Evolutionary conservation across 495 filamentous ascomycete genomes (phyloP), one percentile per base, ranked within the genome.

Genomic region (Daldinia bambusicola): DNA sequence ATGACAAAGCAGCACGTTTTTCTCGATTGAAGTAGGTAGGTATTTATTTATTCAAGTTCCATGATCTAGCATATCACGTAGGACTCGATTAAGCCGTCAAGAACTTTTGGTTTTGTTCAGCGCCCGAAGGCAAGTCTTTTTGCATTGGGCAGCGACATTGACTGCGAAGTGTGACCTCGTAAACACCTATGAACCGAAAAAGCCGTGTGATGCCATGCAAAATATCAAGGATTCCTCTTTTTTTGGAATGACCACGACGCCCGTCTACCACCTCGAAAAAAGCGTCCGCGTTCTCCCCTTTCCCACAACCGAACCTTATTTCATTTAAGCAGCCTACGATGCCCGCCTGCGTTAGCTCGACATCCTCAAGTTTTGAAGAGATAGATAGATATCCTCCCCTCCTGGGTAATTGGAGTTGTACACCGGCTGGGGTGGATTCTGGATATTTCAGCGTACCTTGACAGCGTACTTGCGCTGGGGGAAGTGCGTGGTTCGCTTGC

Each of bases 381-480:
- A 18, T 12, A 2, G 18, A 48, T 26, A 26, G 26, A 26, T 26
- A 26, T 26, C 3, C 26, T 3, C 26, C 32, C 56, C 34, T 53
- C 60, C 18, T 16, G 45, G 30, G 14, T n/a, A 8, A 12, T 10
- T 36, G 9, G 7, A 10, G 34, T 12, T 34, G 30, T 16, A 14
- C 14, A 61, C 6, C 6, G 50, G 18, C 14, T 50, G 43, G n/a
- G n/a, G 32, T 12, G 32, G 14, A 36, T 37, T 6, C 20, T 13
- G 22, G 55, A 4, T 14, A 14, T 26, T 26, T 65, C 53, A 65
- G 56, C 68, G 66, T 89, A 94, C 95, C 94, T 97, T 99, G 80
- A 99, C 90, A 80, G 96, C 96, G 85, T 88, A 99, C 85, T 97
- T 98, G 83, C 96, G 89, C 88, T 95, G 92, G 59, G 96, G 95